Percentiles rank a stretch among this genome's conserved stretches.
Conservation (phyloP, 805 yeast genomes). For the Yarrowia bubula region DNA sequence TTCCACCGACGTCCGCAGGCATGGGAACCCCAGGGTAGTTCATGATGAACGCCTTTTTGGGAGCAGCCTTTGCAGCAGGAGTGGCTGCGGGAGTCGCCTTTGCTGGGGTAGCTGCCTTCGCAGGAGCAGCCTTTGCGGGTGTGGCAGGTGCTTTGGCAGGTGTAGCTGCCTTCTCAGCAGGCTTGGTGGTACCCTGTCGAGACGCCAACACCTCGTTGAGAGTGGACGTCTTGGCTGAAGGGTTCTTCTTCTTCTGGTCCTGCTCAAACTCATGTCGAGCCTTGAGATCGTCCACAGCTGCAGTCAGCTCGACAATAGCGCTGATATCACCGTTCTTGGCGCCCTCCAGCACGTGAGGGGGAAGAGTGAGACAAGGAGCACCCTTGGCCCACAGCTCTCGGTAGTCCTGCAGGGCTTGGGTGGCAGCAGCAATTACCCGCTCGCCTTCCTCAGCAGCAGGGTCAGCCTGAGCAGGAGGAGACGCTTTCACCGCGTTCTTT, state of each 20-base stretch:
- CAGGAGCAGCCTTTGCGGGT: not conserved
- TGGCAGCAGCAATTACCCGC: not conserved
- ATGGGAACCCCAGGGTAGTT: not conserved
- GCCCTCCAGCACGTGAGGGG: not conserved
- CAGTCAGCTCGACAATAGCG: not conserved
- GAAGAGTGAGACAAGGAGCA: not conserved
- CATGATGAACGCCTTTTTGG: slow-evolving; percentile 4
- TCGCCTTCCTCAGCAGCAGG: not conserved
- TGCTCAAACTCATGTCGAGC: not conserved
- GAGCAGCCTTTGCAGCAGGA: not conserved
- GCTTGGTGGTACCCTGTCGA: not conserved
- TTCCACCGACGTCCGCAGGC: not conserved
- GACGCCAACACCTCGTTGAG: slow-evolving; percentile 3
- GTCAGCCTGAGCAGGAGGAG: not conserved
- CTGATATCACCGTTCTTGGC: not conserved
- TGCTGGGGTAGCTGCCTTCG: not conserved
- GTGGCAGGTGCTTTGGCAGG: not conserved
- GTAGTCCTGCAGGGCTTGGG: not conserved
- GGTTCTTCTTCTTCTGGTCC: not conserved
- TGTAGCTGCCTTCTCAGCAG: too few relatives aligned
- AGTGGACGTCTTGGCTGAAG: not conserved
- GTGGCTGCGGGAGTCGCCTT: not conserved
- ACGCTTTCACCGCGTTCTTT: not conserved
- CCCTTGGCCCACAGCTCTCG: not conserved
- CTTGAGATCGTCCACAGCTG: not conserved